phyloP scores from a whole-genome alignment of 1,284 basidiomycete genomes.

The Grifola frondosa region DNA sequence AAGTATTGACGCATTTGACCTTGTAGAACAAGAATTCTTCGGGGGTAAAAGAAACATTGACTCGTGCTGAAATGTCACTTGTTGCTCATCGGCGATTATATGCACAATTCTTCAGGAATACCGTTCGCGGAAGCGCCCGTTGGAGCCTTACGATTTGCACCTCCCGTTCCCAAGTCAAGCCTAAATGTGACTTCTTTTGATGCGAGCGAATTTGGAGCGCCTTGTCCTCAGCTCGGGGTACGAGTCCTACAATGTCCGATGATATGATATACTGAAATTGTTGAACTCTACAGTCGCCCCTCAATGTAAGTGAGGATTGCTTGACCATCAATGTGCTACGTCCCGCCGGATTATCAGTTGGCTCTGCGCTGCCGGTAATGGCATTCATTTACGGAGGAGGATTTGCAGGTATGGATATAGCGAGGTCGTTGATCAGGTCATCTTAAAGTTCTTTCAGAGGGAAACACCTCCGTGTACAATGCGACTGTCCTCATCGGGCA shows the following conservation, averaged over 20 bases:
- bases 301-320: conserved; percentile 53
- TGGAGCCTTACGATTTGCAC: conserved; percentile 24
- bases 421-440: no score
- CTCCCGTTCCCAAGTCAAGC: conserved; percentile 14
- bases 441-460: no score
- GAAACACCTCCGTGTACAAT: no score
- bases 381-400: conserved; percentile 32
- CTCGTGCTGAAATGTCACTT: background rate
- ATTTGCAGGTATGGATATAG: no score
- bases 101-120: conserved; percentile 20
- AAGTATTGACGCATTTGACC: no score
- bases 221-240: conserved; percentile 20
- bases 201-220: conserved; percentile 21
- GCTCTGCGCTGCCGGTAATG: conserved; percentile 39
- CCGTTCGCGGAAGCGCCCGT: conserved; percentile 32
- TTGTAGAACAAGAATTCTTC: conserved; percentile 25
- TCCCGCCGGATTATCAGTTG: conserved; percentile 31
- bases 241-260: background rate
- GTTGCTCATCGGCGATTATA: no score
- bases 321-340: conserved; percentile 47
- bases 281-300: no score
- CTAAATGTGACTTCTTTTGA: conserved; percentile 12
- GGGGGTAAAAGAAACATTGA: conserved; percentile 20
- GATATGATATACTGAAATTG: no score
- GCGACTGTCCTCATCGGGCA: no score